A percentile compares a stretch with the other conserved stretches of the same genome.
These are phyloP conservation scores for Volvox carteri DNA, from an alignment of 163 green algal species.

Conservation along the genomic window DNA sequence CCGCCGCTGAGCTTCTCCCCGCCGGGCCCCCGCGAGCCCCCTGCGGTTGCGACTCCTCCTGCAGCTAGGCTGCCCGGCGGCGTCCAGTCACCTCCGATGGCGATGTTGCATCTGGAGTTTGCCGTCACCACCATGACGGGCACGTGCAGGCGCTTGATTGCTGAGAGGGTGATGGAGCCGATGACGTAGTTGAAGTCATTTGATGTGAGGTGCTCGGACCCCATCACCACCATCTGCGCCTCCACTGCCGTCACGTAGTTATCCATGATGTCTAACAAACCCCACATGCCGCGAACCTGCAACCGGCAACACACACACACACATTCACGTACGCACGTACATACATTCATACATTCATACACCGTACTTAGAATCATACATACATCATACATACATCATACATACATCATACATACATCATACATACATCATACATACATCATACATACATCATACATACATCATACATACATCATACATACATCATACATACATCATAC, in stretches of 20 bases:
- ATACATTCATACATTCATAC: too few species aligned
- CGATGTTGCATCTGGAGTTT: constrained; percentile 37
- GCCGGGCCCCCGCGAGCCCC: not conserved
- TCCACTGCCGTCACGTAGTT: constrained; percentile 55
- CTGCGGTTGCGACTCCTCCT: not conserved
- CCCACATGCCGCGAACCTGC: constrained; percentile 55
- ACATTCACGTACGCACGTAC: too few species aligned
- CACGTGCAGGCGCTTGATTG: constrained; percentile 53
- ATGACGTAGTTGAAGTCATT: constrained; percentile 64
- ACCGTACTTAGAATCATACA: too few species aligned
- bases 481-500: too few species aligned
- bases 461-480: too few species aligned
- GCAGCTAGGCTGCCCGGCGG: not conserved
- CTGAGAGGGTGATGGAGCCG: constrained; percentile 60
- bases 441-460: too few species aligned
- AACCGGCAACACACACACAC: too few species aligned
- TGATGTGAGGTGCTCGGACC: constrained; percentile 62
- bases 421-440: too few species aligned
- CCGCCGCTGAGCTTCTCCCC: not conserved
- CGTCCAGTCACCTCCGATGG: constrained; percentile 38
- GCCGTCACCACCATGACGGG: constrained; percentile 58
- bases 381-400: too few species aligned
- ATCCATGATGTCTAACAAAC: constrained; percentile 63
- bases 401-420: too few species aligned
- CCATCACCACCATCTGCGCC: constrained; percentile 60